Percentiles rank a stretch among this genome's conserved stretches.
These are phyloP conservation scores for Aspergillus quadricinctus DNA, from an alignment of 2,329 filamentous ascomycete species.

Conservation along the genomic window DNA sequence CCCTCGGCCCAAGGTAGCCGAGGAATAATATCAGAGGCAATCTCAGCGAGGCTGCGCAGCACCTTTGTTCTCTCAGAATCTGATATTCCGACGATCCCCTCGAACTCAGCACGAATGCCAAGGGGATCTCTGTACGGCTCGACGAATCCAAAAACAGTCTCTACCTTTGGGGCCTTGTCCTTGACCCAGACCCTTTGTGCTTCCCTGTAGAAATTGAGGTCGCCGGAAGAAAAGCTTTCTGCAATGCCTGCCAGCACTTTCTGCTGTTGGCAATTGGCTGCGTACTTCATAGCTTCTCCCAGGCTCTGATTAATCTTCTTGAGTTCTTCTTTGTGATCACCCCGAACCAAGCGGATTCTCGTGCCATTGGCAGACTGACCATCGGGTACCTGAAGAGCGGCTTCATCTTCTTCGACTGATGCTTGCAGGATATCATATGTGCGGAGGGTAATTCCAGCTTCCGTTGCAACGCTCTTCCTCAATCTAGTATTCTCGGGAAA, in stretches of 20 bases:
- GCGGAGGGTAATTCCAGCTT: conserved; percentile 33
- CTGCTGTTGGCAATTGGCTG: conserved; percentile 1
- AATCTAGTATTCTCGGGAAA: conserved; percentile 44
- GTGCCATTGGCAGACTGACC: not conserved
- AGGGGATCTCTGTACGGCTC: conserved; percentile 54
- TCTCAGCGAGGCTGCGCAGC: conserved; percentile 10
- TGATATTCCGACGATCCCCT: conserved; percentile 41
- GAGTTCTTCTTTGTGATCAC: conserved; percentile 12
- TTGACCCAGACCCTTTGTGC: conserved; percentile 52
- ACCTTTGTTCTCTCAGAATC: conserved; percentile 19
- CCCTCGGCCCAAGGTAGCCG: conserved; percentile 25
- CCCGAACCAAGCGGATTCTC: conserved; percentile 2
- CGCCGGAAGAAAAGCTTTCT: conserved; percentile 44
- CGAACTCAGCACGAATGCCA: conserved; percentile 52
- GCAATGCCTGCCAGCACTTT: conserved; percentile 3
- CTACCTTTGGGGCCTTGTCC: conserved; percentile 49
- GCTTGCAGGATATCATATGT: conserved; percentile 38
- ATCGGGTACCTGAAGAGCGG: not conserved
- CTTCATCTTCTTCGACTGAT: conserved; percentile 2
- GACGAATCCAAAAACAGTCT: conserved; percentile 52
- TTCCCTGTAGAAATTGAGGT: conserved; percentile 47
- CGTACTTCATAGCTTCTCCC: not conserved
- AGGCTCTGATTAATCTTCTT: not conserved
- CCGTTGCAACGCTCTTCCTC: conserved; percentile 42
- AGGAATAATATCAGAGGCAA: conserved; percentile 6